Evolutionary conservation across 352 stramenopile genomes (phyloP), one percentile per base, ranked within the genome.

Genomic region (Phytopythium aichiense): DNA sequence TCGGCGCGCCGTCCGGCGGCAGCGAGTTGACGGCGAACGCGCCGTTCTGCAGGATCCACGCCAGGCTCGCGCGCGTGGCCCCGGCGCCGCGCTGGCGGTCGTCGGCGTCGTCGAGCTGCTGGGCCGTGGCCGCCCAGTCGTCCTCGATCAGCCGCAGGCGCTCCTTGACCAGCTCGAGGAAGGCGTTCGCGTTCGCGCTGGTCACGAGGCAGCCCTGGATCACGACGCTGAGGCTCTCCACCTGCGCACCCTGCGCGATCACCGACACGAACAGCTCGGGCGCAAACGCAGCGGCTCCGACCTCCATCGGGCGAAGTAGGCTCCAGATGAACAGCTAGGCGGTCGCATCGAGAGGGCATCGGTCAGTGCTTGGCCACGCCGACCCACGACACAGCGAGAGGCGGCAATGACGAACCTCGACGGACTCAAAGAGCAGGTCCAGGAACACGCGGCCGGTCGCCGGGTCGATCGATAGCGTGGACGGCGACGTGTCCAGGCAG

Each of bases 1-100:
- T 72, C 28, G 88, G 87, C 6, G 84, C 81, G 5, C 84, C 84
- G 23, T 87, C 84, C 50, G 68, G 76, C 1, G 88, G 88, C 56
- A 96, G 64, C 28, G 88, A 94, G 60, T 96, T 92, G 43, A 96
- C 71, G 13, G 88, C 86, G 67, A 94, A 96, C 11, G 92, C 84
- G 0, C 79, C 79, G 40, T 94, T 96, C 62, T 94, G 84, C n/a
- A 96, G 58, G 31, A 91, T 82, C 63, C 80, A 91, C 42, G 87
- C 82, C 8, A 96, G 71, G 30, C 76, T 89, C 6, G 80, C 80
- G 0, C 68, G 70, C 8, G 66, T 74, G 6, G 31, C 22, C 0
- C 23, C 22, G 1, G 53, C 4, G 9, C 5, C 30, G 31, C 18
- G 28, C 30, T 33, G 12, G 3, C 28, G 28, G 28, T 57, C 51